Percentiles rank a stretch among this genome's conserved stretches.
Conservation (phyloP, 257 asterid genomes). For the Solanum peruvianum region DNA sequence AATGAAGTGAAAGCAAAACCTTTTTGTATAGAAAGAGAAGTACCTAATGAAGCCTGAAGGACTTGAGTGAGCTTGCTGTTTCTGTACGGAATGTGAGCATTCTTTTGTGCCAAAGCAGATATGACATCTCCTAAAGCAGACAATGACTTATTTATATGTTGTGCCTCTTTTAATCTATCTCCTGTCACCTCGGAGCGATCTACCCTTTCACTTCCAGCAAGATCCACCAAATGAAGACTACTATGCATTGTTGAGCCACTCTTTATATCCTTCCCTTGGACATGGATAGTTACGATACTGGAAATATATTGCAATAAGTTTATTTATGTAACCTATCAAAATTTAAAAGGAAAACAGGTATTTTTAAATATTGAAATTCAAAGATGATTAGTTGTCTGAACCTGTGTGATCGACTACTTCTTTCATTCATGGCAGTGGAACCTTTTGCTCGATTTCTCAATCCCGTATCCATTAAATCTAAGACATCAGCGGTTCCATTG, state of each 20-base stretch:
- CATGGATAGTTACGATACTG: slow-evolving; percentile 80
- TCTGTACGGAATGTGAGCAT: slow-evolving; percentile 80
- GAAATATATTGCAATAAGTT: neutral
- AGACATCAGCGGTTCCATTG: slow-evolving; percentile 47
- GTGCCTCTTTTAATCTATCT: slow-evolving; percentile 92
- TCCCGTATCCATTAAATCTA: slow-evolving; percentile 75
- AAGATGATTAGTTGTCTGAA: neutral
- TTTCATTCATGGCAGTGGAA: slow-evolving; percentile 76
- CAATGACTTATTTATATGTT: slow-evolving; percentile 82
- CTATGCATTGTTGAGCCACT: slow-evolving; percentile 53
- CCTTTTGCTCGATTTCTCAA: slow-evolving; percentile 78
- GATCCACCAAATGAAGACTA: slow-evolving; percentile 97
- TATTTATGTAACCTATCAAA: neutral
- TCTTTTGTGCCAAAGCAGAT: slow-evolving; percentile 79
- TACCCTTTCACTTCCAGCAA: slow-evolving; percentile 96
- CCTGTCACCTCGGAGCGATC: slow-evolving; percentile 98
- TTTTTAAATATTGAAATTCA: neutral
- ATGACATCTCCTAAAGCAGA: slow-evolving; percentile 98
- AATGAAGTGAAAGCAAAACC: neutral
- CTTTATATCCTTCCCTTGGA: slow-evolving; percentile 54
- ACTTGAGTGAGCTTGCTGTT: slow-evolving; percentile 99
- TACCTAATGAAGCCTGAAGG: slow-evolving; percentile 92
- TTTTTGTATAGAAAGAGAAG: neutral
- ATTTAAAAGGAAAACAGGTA: neutral
- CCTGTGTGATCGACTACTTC: slow-evolving; percentile 99